Evolutionary conservation across 768 basidiomycete genomes (phyloP).

Genomic region (Agrocybe praecox): DNA sequence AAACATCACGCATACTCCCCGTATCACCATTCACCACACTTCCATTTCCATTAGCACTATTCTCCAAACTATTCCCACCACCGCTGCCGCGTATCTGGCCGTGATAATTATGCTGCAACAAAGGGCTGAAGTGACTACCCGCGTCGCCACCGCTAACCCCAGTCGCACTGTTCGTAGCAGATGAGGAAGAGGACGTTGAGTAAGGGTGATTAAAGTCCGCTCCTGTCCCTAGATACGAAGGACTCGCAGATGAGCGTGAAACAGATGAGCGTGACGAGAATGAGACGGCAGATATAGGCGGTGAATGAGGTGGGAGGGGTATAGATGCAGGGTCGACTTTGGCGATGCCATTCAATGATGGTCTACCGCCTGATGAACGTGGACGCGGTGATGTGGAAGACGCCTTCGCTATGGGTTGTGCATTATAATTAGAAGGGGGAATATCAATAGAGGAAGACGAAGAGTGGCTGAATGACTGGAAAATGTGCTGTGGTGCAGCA

Average conservation of each 20-base stretch:
- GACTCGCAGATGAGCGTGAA: slow-evolving; percentile 62
- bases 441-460: slow-evolving; percentile 3
- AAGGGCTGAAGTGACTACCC: background rate
- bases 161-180: background rate
- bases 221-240: slow-evolving; percentile 38
- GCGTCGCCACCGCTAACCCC: background rate
- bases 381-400: slow-evolving; percentile 9
- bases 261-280: slow-evolving; percentile 78
- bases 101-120: background rate
- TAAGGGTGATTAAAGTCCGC: slow-evolving; percentile 13
- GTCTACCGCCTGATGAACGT: slow-evolving; percentile 12
- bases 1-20: slow-evolving; percentile 31
- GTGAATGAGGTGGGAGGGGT: slow-evolving; percentile 71
- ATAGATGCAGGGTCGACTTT: slow-evolving; percentile 59
- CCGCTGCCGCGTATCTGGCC: background rate
- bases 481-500: slow-evolving; percentile 25
- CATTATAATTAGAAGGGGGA: background rate
- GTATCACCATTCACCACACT: background rate
- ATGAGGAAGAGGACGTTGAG: background rate
- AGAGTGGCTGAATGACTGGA: slow-evolving; percentile 29
- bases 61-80: too few relatives aligned
- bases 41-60: slow-evolving; percentile 2
- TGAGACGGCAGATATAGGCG: slow-evolving; percentile 70
- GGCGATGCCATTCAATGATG: slow-evolving; percentile 14
- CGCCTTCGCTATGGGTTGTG: background rate